Conservation (phyloP, 352 stramenopile species). For the Globisporangium spinosum region DNA sequence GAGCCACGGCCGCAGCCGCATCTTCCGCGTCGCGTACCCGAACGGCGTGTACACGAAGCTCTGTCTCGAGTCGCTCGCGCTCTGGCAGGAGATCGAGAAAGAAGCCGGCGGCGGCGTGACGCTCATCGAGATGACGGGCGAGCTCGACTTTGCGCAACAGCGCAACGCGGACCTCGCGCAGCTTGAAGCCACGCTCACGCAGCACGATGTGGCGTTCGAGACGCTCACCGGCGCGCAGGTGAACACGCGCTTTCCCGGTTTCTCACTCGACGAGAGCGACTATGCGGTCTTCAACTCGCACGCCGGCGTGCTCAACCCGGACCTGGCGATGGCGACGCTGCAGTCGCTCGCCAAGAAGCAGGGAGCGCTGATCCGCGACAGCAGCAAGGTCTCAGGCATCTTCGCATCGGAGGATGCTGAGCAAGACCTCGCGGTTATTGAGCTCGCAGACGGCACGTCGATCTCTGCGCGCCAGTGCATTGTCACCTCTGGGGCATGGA, state of each 20-base stretch:
- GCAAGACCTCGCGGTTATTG: constrained; percentile 27
- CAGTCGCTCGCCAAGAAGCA: constrained; percentile 36
- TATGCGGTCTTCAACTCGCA: constrained; percentile 47
- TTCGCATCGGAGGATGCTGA: constrained; percentile 16
- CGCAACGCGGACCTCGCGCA: constrained; percentile 26
- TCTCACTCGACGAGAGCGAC: constrained; percentile 33
- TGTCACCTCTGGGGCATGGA: constrained; percentile 55
- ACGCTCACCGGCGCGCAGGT: constrained; percentile 38
- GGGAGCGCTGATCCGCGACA: constrained; percentile 39
- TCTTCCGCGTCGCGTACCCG: constrained; percentile 82
- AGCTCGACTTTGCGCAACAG: constrained; percentile 44
- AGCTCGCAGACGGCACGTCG: constrained; percentile 24
- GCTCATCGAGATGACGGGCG: constrained; percentile 59
- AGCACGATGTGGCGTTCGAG: constrained; percentile 38
- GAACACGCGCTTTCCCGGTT: constrained; percentile 49
- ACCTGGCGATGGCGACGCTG: constrained; percentile 45
- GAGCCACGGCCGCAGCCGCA: constrained; percentile 71
- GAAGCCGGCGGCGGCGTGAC: constrained; percentile 25
- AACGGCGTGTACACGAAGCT: constrained; percentile 66
- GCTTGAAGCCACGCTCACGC: constrained; percentile 29
- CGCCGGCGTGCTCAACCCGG: constrained; percentile 53
- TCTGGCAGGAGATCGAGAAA: constrained; percentile 55
- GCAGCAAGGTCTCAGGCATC: constrained; percentile 27
- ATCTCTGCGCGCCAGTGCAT: constrained; percentile 42
- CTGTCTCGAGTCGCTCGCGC: constrained; percentile 51